Base-by-base conservation (phyloP, 1,284 basidiomycete genomes). In the Cystobasidium slooffiae region DNA sequence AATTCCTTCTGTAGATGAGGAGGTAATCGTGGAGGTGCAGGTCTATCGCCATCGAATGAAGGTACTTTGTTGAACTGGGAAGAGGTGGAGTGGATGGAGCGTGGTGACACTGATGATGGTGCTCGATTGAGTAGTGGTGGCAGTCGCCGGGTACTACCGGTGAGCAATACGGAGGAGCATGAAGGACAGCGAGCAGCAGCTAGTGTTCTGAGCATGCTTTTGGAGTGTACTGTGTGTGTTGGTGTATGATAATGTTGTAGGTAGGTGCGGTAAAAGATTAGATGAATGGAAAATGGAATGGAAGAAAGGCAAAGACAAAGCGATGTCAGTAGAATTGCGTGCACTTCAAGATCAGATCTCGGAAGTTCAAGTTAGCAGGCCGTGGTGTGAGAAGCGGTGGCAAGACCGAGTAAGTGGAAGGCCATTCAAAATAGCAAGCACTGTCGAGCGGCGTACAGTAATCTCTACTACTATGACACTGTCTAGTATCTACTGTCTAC, bases 1-100 rank as follows among this genome's bases (percentile, higher is more conserved):
- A 84, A 84, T 75, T 84, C 83, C 46, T 78, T 77, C 74, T 84
- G 84, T 18, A 84, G 80, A 51, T 82, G 76, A 10, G 80, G 75
- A 1, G 83, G 82, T 1, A 84, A 76, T 1, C 80, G 78, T 0
- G 82, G 82, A 3, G 84, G 84, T 0, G 80, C 79, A 0, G 82
- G 82, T 4, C 70, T 64, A n/a, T 76, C 74, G 18, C 52, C 67
- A 58, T 80, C 79, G 65, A 73, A 73, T 39, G 64, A 51, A 66
- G 37, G 39, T 9, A 43, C 51, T 20, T 53, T 66, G 64, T 20
- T 53, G 51, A 12, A 1, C 7, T 43, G 37, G 7, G 37, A n/a
- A 20, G 56, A 18, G 18, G 56, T 59, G 1, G 56, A 41, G 43
- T 59, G 56, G 56, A 59, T 59, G 31, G 56, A 59, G 39, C 56